Conservation (phyloP, 176 grass and related monocot species). For the Musa itinerans region DNA sequence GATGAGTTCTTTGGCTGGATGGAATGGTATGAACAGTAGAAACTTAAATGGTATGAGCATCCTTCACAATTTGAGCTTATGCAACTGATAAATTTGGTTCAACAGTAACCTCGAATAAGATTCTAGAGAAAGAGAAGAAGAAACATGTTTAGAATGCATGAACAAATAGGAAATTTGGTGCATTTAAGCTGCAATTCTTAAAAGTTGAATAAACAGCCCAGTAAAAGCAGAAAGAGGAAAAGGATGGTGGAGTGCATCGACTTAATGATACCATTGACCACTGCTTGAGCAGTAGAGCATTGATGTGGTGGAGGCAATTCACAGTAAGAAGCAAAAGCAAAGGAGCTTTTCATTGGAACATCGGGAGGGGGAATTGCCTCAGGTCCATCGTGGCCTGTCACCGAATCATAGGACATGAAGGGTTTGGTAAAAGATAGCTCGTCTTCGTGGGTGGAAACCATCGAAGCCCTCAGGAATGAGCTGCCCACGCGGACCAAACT, state of each 20-base stretch:
- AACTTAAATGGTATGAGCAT: too few relatives aligned
- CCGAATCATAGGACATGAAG: constrained; percentile 22
- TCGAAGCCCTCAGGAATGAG: constrained; percentile 35
- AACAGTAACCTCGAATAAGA: too few relatives aligned
- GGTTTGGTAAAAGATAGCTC: constrained; percentile 29
- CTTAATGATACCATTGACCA: constrained; percentile 47
- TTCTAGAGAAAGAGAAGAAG: too few relatives aligned
- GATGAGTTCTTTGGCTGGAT: too few relatives aligned
- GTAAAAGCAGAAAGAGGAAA: too few relatives aligned
- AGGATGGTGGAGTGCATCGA: neutral
- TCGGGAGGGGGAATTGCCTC: neutral
- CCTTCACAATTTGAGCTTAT: too few relatives aligned
- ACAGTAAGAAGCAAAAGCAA: constrained; percentile 38
- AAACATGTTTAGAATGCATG: too few relatives aligned
- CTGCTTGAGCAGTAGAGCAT: constrained; percentile 46
- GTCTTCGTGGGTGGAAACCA: constrained; percentile 11
- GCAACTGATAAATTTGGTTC: too few relatives aligned
- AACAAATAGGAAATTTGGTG: too few relatives aligned
- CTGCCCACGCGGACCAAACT: constrained; percentile 24
- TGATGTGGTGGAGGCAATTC: constrained; percentile 55
- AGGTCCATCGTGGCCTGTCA: neutral
- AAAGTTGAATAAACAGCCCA: neutral
- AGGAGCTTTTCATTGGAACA: constrained; percentile 10
- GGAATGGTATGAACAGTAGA: too few relatives aligned
- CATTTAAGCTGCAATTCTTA: too few relatives aligned